Conservation (phyloP, 1,284 basidiomycete species). For the Puccinia polysora region DNA sequence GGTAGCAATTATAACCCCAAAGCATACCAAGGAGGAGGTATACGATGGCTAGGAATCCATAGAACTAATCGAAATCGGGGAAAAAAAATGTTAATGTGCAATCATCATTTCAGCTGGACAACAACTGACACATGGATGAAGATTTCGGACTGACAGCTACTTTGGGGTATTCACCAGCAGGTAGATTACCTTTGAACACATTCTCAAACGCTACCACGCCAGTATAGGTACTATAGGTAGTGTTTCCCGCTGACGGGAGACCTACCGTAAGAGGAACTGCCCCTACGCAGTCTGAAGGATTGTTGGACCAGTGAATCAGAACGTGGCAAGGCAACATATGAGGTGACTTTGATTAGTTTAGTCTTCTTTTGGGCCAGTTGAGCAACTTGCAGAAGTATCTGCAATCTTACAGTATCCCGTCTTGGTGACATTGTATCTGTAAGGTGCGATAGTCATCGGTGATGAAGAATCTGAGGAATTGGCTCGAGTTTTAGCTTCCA, state of each 20-base stretch:
- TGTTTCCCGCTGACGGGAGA: constrained; percentile 6
- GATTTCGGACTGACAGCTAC: constrained; percentile 65
- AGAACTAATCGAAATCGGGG: constrained; percentile 63
- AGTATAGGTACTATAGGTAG: constrained; percentile 71
- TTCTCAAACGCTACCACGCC: constrained; percentile 83
- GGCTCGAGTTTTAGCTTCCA: constrained; percentile 47
- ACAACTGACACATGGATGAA: constrained; percentile 5
- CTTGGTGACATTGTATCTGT: constrained; percentile 49
- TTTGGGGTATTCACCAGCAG: constrained; percentile 96
- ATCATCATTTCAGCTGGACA: not conserved
- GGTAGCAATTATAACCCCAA: constrained; percentile 82
- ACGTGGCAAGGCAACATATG: not conserved
- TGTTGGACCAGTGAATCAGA: not conserved
- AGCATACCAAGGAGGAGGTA: constrained; percentile 66
- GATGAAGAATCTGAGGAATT: constrained; percentile 46
- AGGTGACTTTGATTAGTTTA: not conserved
- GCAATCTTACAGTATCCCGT: constrained; percentile 45
- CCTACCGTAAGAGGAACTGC: constrained; percentile 35
- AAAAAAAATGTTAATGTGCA: constrained; percentile 6
- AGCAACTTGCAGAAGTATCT: not conserved
- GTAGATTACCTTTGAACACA: constrained; percentile 78
- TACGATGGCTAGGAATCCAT: constrained; percentile 72
- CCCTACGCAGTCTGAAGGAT: not conserved
- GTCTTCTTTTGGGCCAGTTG: not conserved
- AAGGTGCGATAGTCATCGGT: constrained; percentile 47